Evolutionary conservation across 768 basidiomycete species (phyloP), one percentile per base, ranked within the genome.

Genomic region (Psilocybe cubensis): DNA sequence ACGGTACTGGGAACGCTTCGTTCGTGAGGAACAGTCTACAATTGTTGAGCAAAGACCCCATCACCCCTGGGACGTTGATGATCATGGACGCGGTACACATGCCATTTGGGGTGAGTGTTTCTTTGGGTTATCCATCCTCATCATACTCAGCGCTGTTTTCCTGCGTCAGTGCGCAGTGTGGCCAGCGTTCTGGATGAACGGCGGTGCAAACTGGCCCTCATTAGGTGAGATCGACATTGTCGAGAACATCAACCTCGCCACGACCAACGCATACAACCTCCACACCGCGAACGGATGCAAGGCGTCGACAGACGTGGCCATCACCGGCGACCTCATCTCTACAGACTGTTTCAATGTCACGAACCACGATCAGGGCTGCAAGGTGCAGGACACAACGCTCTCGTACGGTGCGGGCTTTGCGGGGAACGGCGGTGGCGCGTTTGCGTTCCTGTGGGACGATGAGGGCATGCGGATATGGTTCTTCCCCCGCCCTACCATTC

Each of bases 201-300:
- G 31, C 4, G 50, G 50, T 40, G n/a, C 51, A 2, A 24, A 40
- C 6, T 52, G 51, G 51, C 51, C 51, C 5, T 10, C 3, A 10
- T 24, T 40, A 10, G 51, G 51, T 24, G 51, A 52, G n/a, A 52
- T 52, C 12, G 51, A 52, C 25, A 42, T 52, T 28, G 35, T 52
- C 21, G 51, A 52, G 25, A 42, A 42, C 38, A 35, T 52, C 3
- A 40, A 52, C 24, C 35, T 41, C 23, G 51, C 38, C 9, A 40
- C 51, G 3, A 52, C 35, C 4, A 52, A 52, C 40, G 38, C 51
- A 1, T 42, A 42, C 23, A 52, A 40, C 23, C 51, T 52, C 18
- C 51, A 52, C 27, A 52, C 51, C 10, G 25, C 51, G 2, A 14
- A 40, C 20, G 51, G 51, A 18, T 52, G 51, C 38, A 52, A 40